A percentile compares a stretch with the other conserved stretches of the same genome.
Conservation (phyloP, 2,329 filamentous ascomycete genomes). For the Didymella pomorum region DNA sequence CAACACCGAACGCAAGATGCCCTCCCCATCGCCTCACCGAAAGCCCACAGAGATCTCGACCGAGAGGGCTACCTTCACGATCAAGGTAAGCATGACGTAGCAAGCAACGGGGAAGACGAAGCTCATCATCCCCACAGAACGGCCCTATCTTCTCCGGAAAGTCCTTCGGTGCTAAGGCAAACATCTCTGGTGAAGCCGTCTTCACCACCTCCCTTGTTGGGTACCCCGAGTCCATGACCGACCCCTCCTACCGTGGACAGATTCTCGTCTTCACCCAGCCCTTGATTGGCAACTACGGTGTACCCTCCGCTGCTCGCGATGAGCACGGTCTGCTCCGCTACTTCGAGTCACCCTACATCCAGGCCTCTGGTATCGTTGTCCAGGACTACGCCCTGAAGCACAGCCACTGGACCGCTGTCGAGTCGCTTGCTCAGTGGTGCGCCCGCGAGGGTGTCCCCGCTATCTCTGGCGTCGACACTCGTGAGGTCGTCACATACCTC, state of each 20-base stretch:
- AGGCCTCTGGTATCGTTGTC: slow-evolving; percentile 94
- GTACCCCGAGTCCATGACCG: slow-evolving; percentile 88
- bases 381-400: slow-evolving; percentile 93
- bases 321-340: slow-evolving; percentile 92
- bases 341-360: slow-evolving; percentile 97
- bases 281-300: slow-evolving; percentile 97
- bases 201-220: slow-evolving; percentile 98
- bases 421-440: slow-evolving; percentile 93
- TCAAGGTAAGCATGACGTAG: slow-evolving; percentile 69
- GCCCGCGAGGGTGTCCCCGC: slow-evolving; percentile 94
- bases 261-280: slow-evolving; percentile 99
- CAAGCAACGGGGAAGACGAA: slow-evolving; percentile 29
- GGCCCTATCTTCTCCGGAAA: slow-evolving; percentile 96
- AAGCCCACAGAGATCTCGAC: slow-evolving; percentile 72
- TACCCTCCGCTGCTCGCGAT: slow-evolving; percentile 85
- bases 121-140: slow-evolving; percentile 67
- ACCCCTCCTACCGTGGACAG: slow-evolving; percentile 79
- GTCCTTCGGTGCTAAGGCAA: slow-evolving; percentile 94
- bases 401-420: slow-evolving; percentile 98
- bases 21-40: slow-evolving; percentile 63
- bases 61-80: slow-evolving; percentile 91
- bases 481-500: slow-evolving; percentile 93
- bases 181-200: slow-evolving; percentile 97
- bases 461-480: slow-evolving; percentile 96
- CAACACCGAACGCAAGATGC: slow-evolving; percentile 74